Base-by-base conservation (phyloP, 2,329 filamentous ascomycete genomes). In the Periconia macrospinosa region DNA sequence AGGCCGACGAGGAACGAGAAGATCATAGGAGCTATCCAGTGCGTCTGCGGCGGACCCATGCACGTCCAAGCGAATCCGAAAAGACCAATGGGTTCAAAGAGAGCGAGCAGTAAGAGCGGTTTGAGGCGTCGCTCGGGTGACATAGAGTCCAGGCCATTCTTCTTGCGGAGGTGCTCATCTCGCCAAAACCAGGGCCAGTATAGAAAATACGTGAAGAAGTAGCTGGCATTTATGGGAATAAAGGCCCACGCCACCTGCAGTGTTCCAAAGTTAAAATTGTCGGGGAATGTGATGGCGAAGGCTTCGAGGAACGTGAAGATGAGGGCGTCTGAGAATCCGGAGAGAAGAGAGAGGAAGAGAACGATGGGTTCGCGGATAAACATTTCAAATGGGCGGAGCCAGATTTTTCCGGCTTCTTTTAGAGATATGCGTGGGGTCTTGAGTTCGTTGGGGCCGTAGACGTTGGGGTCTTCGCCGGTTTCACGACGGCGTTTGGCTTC, bases 301-400 rank as follows among this genome's bases (percentile, higher is more conserved):
- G 84, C 87, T 68, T 90, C 86, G 47, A 91, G 84, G 68, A 88
- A 89, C 73, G 88, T 89, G 76, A 91, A 91, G 72, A 91, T 90
- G 14, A 91, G 81, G 3, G 87, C 87, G 53, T 91, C 88, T 2
- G 83, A 86, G 77, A 91, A 91, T 30, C 89, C 88, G 1, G 83
- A 87, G 1, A 91, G 82, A 0, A 91, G 81, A 1, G 88, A 91
- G 7, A 91, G 78, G 20, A 82, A 83, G 13, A 88, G 75, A 10
- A 91, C 88, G 53, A 91, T 91, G 7, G 88, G 88, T 72, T 91
- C 88, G 1, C 83, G 86, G 27, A 89, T 51, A 64, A 91, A 87
- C 85, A 91, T 89, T 62, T 48, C 88, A 78, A 70, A 90, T 0
- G 63, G 62, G 6, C 64, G 61, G 19, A 77, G 66, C 83, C 83